These are phyloP conservation scores for Neofusicoccum kwambonambiense DNA, from an alignment of 2,329 filamentous ascomycete genomes.

Conservation along the genomic window DNA sequence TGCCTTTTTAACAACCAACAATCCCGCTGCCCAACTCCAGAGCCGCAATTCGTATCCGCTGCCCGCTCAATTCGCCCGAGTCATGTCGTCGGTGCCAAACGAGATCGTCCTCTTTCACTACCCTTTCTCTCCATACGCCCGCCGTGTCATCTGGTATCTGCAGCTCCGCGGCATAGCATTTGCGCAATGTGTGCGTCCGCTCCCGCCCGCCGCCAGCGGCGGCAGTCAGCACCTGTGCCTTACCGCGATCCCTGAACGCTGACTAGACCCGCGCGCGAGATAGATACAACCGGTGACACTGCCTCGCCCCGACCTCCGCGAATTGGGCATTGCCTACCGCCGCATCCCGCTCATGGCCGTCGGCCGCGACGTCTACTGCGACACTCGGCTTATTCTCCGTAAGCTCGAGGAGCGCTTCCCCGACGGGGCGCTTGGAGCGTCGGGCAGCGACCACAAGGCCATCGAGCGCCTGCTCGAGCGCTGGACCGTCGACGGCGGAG, in stretches of 20 bases:
- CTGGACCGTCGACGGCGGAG: constrained; percentile 55
- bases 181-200: constrained; percentile 59
- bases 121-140: constrained; percentile 62
- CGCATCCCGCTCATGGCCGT: constrained; percentile 69
- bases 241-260: constrained; percentile 11
- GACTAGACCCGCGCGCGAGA: constrained; percentile 2
- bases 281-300: constrained; percentile 65
- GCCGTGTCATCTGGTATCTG: constrained; percentile 64
- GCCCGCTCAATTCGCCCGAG: background rate
- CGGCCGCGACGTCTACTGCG: constrained; percentile 66
- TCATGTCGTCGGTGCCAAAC: constrained; percentile 28
- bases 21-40: constrained; percentile 13
- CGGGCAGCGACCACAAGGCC: constrained; percentile 41
- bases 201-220: constrained; percentile 1
- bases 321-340: constrained; percentile 64
- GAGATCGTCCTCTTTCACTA: constrained; percentile 65
- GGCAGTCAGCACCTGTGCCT: constrained; percentile 5
- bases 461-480: constrained; percentile 56
- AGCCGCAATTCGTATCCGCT: constrained; percentile 4
- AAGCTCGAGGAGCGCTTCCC: constrained; percentile 62
- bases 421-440: constrained; percentile 12
- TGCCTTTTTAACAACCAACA: constrained; percentile 6
- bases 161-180: constrained; percentile 63
- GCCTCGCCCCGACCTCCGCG: constrained; percentile 63
- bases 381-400: constrained; percentile 66